Evolutionary conservation across 2,329 filamentous ascomycete species (phyloP).

Genomic region (Mycosphaerella sp.): DNA sequence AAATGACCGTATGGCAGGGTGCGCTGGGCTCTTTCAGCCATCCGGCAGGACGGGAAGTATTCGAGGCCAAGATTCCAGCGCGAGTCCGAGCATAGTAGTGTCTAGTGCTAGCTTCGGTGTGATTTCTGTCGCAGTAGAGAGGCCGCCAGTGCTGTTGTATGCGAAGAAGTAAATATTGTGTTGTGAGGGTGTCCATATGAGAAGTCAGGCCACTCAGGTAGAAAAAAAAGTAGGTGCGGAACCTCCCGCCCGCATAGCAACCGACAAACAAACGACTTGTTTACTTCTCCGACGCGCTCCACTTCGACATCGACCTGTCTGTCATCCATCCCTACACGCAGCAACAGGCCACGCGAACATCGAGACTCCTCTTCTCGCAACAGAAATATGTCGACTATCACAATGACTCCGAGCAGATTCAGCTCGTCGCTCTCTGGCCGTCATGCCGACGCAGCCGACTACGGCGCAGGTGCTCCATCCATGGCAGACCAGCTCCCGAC

Average conservation of each 20-base stretch:
- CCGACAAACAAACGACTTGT: slow-evolving; percentile 2
- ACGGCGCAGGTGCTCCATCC: slow-evolving; percentile 52
- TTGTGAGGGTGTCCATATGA: not conserved
- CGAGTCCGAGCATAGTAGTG: slow-evolving; percentile 20
- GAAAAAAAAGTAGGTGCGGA: not conserved
- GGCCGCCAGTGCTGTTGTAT: not conserved
- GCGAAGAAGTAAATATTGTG: too few species aligned
- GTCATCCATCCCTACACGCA: slow-evolving; percentile 3
- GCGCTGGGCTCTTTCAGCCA: slow-evolving; percentile 49
- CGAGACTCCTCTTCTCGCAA: not conserved
- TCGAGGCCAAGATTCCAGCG: slow-evolving; percentile 6
- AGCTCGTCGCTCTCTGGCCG: slow-evolving; percentile 63
- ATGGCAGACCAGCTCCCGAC: slow-evolving; percentile 74
- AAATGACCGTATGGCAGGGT: slow-evolving; percentile 51
- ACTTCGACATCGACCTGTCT: not conserved
- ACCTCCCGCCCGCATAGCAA: not conserved
- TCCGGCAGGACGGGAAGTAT: slow-evolving; percentile 40
- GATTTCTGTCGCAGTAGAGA: not conserved
- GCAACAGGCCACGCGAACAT: slow-evolving; percentile 5
- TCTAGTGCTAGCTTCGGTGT: not conserved
- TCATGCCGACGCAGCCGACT: slow-evolving; percentile 50
- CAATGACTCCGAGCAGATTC: slow-evolving; percentile 50
- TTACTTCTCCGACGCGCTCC: not conserved
- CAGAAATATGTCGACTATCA: slow-evolving; percentile 27
- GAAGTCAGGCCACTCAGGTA: not conserved